Percentiles rank a stretch among this genome's conserved stretches.
These are phyloP conservation scores for Orbilia brochopaga DNA, from an alignment of 2,329 filamentous ascomycete genomes.

Conservation along the genomic window DNA sequence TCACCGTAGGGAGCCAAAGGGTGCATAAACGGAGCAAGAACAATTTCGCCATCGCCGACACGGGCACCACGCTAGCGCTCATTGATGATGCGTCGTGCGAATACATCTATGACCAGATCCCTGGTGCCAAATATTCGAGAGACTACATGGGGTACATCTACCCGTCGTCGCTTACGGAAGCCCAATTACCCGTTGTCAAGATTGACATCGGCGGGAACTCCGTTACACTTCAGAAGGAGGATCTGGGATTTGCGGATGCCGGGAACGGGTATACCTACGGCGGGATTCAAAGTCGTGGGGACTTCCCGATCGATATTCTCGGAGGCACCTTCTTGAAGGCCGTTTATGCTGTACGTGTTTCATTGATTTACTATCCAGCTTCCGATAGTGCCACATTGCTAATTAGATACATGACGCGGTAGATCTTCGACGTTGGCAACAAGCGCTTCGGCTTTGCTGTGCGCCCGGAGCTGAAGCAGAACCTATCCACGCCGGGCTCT, in stretches of 20 bases:
- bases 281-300: constrained; percentile 69
- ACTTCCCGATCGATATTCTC: constrained; percentile 67
- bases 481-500: constrained; percentile 17
- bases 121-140: constrained; percentile 66
- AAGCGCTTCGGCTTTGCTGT: constrained; percentile 67
- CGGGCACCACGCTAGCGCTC: constrained; percentile 72
- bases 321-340: constrained; percentile 70
- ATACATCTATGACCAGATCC: constrained; percentile 69
- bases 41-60: constrained; percentile 74
- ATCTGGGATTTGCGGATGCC: constrained; percentile 66
- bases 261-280: constrained; percentile 67
- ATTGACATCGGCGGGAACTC: constrained; percentile 69
- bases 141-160: constrained; percentile 69
- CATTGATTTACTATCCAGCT: not conserved
- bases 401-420: no score
- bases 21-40: constrained; percentile 60
- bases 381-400: no score
- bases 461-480: constrained; percentile 59
- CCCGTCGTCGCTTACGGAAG: constrained; percentile 63
- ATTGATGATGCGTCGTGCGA: constrained; percentile 68
- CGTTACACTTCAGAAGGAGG: constrained; percentile 69
- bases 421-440: constrained; percentile 70
- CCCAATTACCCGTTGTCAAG: constrained; percentile 67
- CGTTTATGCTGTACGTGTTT: constrained; percentile 66
- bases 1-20: constrained; percentile 66